Percentiles rank a stretch among this genome's conserved stretches.
Conservation (phyloP, 2,329 filamentous ascomycete species). For the Coleophoma cylindrospora region DNA sequence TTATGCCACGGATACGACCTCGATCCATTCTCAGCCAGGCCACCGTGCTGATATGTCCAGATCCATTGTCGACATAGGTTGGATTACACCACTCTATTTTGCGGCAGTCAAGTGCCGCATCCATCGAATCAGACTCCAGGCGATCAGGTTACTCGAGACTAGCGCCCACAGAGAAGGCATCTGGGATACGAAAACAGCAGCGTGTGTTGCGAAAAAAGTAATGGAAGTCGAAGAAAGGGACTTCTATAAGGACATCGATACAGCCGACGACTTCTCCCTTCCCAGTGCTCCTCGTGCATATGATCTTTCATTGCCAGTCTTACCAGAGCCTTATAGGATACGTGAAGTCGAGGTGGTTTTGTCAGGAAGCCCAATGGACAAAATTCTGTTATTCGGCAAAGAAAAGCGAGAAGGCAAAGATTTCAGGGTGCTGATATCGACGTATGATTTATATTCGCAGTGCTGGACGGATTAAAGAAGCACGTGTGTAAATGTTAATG, state of each 20-base stretch:
- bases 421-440: neutral
- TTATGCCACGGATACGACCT: neutral
- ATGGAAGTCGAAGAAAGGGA: slow-evolving; percentile 32
- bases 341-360: slow-evolving; percentile 13
- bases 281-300: neutral
- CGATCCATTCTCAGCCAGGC: neutral
- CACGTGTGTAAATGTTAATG: too few relatives aligned
- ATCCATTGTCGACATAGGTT: slow-evolving; percentile 36
- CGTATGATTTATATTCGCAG: slow-evolving; percentile 5
- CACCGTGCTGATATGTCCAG: slow-evolving; percentile 21
- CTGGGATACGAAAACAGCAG: slow-evolving; percentile 32
- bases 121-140: slow-evolving; percentile 33
- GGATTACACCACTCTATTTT: slow-evolving; percentile 40
- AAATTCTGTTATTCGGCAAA: slow-evolving; percentile 4
- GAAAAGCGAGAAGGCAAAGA: neutral
- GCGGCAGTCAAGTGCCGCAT: slow-evolving; percentile 41
- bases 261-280: slow-evolving; percentile 7
- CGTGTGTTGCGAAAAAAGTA: slow-evolving; percentile 29
- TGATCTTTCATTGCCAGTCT: slow-evolving; percentile 11
- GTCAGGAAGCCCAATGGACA: slow-evolving; percentile 1
- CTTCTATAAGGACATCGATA: slow-evolving; percentile 14
- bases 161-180: slow-evolving; percentile 33
- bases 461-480: slow-evolving; percentile 1
- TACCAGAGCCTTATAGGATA: slow-evolving; percentile 16
- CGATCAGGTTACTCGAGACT: slow-evolving; percentile 26